These are phyloP conservation scores for Nicotiana otophora DNA, from an alignment of 257 asterid genomes.

Conservation along the genomic window DNA sequence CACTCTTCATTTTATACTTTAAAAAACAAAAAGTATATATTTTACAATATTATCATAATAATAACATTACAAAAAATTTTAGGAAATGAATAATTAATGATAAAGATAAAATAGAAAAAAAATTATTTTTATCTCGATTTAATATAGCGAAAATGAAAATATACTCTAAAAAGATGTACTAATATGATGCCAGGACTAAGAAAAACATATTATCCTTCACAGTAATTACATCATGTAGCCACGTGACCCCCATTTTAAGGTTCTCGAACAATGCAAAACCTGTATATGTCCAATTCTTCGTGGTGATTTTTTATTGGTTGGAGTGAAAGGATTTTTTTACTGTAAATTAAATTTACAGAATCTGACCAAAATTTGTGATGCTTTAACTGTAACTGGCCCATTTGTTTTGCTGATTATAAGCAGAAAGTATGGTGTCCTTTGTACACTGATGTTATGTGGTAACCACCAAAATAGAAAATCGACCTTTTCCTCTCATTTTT, in stretches of 20 bases:
- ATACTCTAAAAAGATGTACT: too few relatives aligned
- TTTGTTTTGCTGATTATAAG: background rate
- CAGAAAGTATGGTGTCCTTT: background rate
- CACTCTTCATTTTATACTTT: too few relatives aligned
- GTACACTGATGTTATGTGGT: background rate
- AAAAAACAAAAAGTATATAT: too few relatives aligned
- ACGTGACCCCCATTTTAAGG: background rate
- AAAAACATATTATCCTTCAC: too few relatives aligned
- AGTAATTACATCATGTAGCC: background rate
- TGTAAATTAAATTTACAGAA: background rate
- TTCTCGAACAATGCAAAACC: background rate
- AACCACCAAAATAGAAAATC: background rate
- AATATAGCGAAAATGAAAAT: too few relatives aligned
- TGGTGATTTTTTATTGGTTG: background rate
- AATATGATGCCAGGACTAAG: too few relatives aligned
- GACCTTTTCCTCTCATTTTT: background rate
- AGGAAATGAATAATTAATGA: too few relatives aligned
- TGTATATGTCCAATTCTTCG: background rate
- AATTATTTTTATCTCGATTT: too few relatives aligned
- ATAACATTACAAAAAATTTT: too few relatives aligned
- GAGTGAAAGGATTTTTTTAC: background rate
- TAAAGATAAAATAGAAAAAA: too few relatives aligned
- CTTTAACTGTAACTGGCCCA: background rate
- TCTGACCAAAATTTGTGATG: background rate
- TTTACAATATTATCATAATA: too few relatives aligned